These are phyloP conservation scores for Metroxylon sagu DNA, from an alignment of 176 grass and related monocot species.

Conservation along the genomic window DNA sequence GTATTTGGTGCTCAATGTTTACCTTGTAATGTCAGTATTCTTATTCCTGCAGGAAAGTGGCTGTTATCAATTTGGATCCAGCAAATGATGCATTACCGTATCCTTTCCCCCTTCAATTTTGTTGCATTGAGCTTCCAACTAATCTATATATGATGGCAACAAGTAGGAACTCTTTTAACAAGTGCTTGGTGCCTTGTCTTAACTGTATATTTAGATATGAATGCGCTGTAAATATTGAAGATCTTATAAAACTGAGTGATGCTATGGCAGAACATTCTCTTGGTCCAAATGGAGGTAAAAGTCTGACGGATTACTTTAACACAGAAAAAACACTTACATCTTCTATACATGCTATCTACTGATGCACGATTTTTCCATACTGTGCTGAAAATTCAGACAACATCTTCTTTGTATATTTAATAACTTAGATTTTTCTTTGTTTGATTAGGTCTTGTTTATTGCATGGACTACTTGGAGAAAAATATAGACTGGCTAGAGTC, in stretches of 20 bases:
- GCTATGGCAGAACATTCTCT: conserved; percentile 81
- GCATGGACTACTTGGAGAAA: conserved; percentile 98
- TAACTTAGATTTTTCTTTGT: background rate
- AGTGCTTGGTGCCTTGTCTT: conserved; percentile 18
- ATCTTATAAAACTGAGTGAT: conserved; percentile 89
- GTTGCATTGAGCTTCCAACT: background rate
- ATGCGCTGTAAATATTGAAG: conserved; percentile 81
- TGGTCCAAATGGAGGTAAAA: conserved; percentile 92
- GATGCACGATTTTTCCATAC: no score
- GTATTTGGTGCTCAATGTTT: no score
- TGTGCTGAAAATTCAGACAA: no score
- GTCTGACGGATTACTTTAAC: background rate
- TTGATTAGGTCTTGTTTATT: conserved; percentile 75
- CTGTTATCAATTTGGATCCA: conserved; percentile 81
- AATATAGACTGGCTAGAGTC: conserved; percentile 89
- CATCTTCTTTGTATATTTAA: no score
- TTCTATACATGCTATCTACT: no score
- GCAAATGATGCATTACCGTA: conserved; percentile 87
- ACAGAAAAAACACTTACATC: no score
- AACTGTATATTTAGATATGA: conserved; percentile 59
- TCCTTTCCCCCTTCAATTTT: conserved; percentile 32
- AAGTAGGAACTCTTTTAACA: background rate
- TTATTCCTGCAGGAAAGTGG: conserved; percentile 60
- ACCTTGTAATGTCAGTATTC: no score
- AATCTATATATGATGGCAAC: background rate